Conservation (phyloP, 805 yeast genomes). For the Naumovozyma dairenensis region DNA sequence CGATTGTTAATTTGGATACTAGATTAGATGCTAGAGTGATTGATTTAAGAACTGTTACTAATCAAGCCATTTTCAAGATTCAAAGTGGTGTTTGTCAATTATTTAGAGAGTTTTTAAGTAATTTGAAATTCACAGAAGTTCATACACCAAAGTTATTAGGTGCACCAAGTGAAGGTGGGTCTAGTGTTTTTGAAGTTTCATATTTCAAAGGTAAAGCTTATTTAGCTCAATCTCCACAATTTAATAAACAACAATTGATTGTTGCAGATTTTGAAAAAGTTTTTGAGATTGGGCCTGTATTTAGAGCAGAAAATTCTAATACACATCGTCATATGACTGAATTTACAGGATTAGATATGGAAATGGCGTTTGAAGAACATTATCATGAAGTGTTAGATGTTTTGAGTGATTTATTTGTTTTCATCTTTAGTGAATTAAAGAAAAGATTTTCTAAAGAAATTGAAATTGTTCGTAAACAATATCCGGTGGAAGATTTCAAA, state of each 20-base stretch:
- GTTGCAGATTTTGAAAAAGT: constrained; percentile 97
- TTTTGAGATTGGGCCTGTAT: constrained; percentile 93
- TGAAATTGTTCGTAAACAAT: constrained; percentile 83
- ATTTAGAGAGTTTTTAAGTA: constrained; percentile 77
- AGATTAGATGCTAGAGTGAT: constrained; percentile 91
- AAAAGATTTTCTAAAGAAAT: constrained; percentile 73
- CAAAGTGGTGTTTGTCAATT: constrained; percentile 81
- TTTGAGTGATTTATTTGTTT: constrained; percentile 66
- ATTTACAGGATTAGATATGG: constrained; percentile 93
- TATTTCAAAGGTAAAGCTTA: constrained; percentile 84
- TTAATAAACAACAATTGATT: constrained; percentile 94
- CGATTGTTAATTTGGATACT: constrained; percentile 92
- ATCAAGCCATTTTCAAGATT: constrained; percentile 93
- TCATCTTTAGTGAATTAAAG: constrained; percentile 79
- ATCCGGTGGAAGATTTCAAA: constrained; percentile 95
- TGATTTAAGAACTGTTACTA: constrained; percentile 92
- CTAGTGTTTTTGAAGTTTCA: constrained; percentile 87
- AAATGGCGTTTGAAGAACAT: constrained; percentile 97
- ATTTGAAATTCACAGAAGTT: constrained; percentile 70
- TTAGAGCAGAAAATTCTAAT: constrained; percentile 98
- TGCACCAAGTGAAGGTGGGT: constrained; percentile 96
- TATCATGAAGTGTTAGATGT: constrained; percentile 78
- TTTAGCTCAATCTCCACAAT: constrained; percentile 96
- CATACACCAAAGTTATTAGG: constrained; percentile 95
- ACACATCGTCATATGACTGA: constrained; percentile 99